Evolutionary conservation across 345 rosid genomes (phyloP).

Genomic region (Acer negundo): DNA sequence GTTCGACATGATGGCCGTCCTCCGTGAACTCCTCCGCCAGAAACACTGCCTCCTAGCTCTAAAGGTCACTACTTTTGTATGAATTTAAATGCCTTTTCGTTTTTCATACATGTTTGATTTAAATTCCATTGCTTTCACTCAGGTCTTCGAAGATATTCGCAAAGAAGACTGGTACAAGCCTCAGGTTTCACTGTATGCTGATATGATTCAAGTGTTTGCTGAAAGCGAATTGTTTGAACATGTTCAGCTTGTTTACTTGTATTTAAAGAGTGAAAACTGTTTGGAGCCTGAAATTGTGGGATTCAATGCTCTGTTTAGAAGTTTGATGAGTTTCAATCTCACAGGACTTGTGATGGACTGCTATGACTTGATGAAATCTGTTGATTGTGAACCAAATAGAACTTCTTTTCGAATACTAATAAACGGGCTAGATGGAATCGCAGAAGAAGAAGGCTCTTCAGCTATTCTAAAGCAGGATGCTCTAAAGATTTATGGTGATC

Average conservation of each 20-base stretch:
- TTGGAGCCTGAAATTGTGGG: conserved; percentile 54
- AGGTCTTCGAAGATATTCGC: conserved; percentile 77
- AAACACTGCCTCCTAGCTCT: conserved; percentile 63
- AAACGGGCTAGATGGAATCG: conserved; percentile 56
- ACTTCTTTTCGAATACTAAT: conserved; percentile 54
- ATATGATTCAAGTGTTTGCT: conserved; percentile 56
- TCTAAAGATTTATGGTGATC: conserved; percentile 51
- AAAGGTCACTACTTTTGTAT: conserved; percentile 38
- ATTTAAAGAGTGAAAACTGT: conserved; percentile 44
- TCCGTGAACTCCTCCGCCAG: conserved; percentile 77
- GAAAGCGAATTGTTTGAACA: conserved; percentile 49
- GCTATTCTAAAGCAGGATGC: conserved; percentile 62
- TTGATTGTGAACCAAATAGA: conserved; percentile 72
- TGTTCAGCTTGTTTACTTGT: conserved; percentile 41
- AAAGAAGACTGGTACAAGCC: conserved; percentile 79
- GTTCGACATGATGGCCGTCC: conserved; percentile 82
- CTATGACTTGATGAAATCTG: conserved; percentile 55
- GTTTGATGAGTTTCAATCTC: conserved; percentile 44
- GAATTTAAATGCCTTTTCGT: background rate
- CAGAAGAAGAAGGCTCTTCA: conserved; percentile 39
- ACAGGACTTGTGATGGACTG: conserved; percentile 55
- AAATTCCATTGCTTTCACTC: background rate
- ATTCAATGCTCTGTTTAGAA: conserved; percentile 54
- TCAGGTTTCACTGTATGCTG: conserved; percentile 53
- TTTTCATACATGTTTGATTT: background rate